A percentile compares a stretch with the other conserved stretches of the same genome.
phyloP scores from a whole-genome alignment of 1,139 yeast genomes.

The Trichomonascaceae sp. region DNA sequence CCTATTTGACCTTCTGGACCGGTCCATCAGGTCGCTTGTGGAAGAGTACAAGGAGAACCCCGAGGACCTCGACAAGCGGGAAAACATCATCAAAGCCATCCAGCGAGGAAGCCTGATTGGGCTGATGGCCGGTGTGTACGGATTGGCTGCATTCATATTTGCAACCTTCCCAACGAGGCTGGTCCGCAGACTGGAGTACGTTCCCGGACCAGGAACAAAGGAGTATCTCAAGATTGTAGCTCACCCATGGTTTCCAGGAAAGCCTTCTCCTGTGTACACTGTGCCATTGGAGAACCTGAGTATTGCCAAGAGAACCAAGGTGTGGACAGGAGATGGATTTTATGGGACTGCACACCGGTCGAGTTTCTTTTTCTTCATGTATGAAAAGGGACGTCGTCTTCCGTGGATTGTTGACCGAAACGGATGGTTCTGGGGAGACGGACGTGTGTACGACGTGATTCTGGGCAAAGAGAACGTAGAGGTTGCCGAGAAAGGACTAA shows the following conservation, averaged over 20 bases:
- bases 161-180: conserved; percentile 52
- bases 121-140: conserved; percentile 30
- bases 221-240: conserved; percentile 51
- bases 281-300: conserved; percentile 44
- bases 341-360: conserved; percentile 73
- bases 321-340: conserved; percentile 78
- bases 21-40: conserved; percentile 44
- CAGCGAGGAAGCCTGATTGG: conserved; percentile 31
- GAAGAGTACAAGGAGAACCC: conserved; percentile 49
- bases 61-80: conserved; percentile 23
- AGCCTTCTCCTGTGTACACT: conserved; percentile 63
- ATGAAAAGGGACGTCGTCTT: conserved; percentile 40
- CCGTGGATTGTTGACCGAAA: conserved; percentile 76
- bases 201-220: conserved; percentile 38
- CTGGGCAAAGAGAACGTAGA: conserved; percentile 69
- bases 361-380: conserved; percentile 59
- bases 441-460: conserved; percentile 65
- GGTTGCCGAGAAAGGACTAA: conserved; percentile 64
- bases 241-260: conserved; percentile 63
- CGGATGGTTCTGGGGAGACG: conserved; percentile 89
- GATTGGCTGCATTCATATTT: conserved; percentile 31
- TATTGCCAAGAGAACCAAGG: conserved; percentile 49
- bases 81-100: conserved; percentile 25
- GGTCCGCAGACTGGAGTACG: conserved; percentile 62
- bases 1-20: conserved; percentile 42